Evolutionary conservation across 2,329 filamentous ascomycete species (phyloP), one percentile per base, ranked within the genome.

Genomic region (Didymella lethalis): DNA sequence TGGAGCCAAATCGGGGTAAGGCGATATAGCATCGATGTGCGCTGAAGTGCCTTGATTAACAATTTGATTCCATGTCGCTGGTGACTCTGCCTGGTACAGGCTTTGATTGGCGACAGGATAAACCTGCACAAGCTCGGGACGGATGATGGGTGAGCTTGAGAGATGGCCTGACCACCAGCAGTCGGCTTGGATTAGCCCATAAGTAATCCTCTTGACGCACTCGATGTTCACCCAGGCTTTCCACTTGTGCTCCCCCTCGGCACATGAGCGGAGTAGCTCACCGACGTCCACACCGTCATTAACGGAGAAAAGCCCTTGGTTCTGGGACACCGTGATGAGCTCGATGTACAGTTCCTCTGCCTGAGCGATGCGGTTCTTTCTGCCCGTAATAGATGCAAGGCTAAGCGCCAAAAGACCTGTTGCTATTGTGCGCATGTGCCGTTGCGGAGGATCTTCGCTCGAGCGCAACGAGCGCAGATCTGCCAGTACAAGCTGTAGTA

Each of bases 171-270:
- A 80, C 64, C 79, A 82, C 79, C 80, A 83, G 8, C 80, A 81
- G 59, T 83, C 81, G 31, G 79, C 66, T 29, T 81, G 74, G 18
- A 83, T 66, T 18, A 83, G 71, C 5, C 80, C 80, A 16, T 80
- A 75, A n/a, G 82, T 81, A n/a, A 81, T 73, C 31, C 82, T 76
- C 65, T 84, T 84, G 0, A 76, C 77, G 46, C 81, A 83, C 68
- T 85, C 83, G 7, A 84, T 77, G 48, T 81, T 80, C 60, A 79
- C 78, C 83, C 83, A 85, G 2, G 81, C 79, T 63, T 81, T 83
- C 83, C 83, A 85, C 63, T 78, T 73, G 25, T 75, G 70, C 48
- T 83, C 80, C 32, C 80, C 74, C 60, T 82, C 79, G 14, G 78
- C 69, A 7, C 82, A 74, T 4, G 77, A 72, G 26, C 81, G 79